A percentile compares a stretch with the other conserved stretches of the same genome.
phyloP scores from a whole-genome alignment of 176 grass and related monocot genomes.

The Hordeum marinum region DNA sequence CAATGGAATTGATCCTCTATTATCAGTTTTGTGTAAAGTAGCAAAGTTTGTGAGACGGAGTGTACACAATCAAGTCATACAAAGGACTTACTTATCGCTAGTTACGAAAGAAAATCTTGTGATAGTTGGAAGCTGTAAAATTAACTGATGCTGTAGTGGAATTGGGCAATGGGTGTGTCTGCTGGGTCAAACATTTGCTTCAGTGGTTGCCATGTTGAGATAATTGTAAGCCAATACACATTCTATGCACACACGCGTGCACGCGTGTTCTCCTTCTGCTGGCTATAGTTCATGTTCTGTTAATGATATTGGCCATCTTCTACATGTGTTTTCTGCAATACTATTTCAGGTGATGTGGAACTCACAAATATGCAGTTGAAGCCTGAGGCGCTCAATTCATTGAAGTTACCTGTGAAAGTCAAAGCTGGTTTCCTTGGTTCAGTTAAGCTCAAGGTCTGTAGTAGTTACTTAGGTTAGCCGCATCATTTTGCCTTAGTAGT shows the following conservation, averaged over 20 bases:
- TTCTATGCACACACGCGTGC: background rate
- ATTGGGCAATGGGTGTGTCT: background rate
- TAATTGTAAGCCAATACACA: background rate
- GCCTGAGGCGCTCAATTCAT: constrained; percentile 93
- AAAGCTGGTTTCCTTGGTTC: constrained; percentile 98
- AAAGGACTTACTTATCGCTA: background rate
- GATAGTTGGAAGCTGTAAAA: background rate
- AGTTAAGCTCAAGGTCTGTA: constrained; percentile 86
- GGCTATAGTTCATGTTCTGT: constrained; percentile 11
- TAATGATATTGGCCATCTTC: background rate
- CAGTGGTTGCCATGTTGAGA: constrained; percentile 12
- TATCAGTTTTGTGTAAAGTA: background rate
- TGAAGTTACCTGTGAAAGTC: constrained; percentile 91
- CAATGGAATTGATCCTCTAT: background rate
- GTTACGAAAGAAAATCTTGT: background rate
- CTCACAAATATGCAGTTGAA: constrained; percentile 91
- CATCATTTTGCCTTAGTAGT: background rate
- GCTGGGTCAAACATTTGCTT: background rate
- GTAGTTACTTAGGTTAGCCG: constrained; percentile 14
- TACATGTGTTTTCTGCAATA: constrained; percentile 30
- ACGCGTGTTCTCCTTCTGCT: background rate
- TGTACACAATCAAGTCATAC: background rate
- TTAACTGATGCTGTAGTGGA: background rate
- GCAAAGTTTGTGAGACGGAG: background rate
- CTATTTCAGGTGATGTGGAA: constrained; percentile 78